Base-by-base conservation (phyloP, 768 basidiomycete genomes). In the Termitomyces heimii region DNA sequence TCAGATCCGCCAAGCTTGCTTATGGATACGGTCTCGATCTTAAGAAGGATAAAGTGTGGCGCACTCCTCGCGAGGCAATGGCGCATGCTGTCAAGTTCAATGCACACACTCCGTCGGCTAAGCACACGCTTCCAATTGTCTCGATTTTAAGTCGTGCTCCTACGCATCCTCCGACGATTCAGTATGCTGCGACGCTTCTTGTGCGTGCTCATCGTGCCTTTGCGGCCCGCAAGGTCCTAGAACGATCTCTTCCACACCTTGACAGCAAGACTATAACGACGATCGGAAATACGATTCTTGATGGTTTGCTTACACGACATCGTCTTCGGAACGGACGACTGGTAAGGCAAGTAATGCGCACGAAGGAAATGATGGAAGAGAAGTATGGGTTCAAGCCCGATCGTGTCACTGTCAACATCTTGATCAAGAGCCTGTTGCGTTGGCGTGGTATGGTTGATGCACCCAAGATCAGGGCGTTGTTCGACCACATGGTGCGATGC, bases 391-490 rank as follows among this genome's bases (percentile, higher is more conserved):
- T 91, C 65, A 65, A 65, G 12, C 82, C 85, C 9, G 89, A 93
- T 66, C 77, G 84, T 10, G 73, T 87, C 39, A 91, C 91, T 5
- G 71, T 81, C 55, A 92, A 92, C 63, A 81, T 91, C 47, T 52
- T 92, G 44, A 57, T 89, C 58, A 85, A 84, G 65, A 78, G 77
- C 8, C 71, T 86, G 60, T 67, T 92, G 57, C 67, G 69, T 18
- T 86, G 84, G 81, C 71, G 70, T 32, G 59, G 65, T 0, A 71
- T 70, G 20, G 68, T 87, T 44, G 74, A 80, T 58, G 61, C 70
- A 4, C 42, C 55, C 18, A 74, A 73, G 54, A 66, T 89, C 45
- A 77, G 82, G 39, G 71, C 65, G 22, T 65, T 91, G n/a, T 89
- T 91, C 56, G 85, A 90, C 67, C 75, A 81, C 18, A 71, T 89